These are phyloP conservation scores for Elaeis guineensis DNA, from an alignment of 176 grass and related monocot species.

Conservation along the genomic window DNA sequence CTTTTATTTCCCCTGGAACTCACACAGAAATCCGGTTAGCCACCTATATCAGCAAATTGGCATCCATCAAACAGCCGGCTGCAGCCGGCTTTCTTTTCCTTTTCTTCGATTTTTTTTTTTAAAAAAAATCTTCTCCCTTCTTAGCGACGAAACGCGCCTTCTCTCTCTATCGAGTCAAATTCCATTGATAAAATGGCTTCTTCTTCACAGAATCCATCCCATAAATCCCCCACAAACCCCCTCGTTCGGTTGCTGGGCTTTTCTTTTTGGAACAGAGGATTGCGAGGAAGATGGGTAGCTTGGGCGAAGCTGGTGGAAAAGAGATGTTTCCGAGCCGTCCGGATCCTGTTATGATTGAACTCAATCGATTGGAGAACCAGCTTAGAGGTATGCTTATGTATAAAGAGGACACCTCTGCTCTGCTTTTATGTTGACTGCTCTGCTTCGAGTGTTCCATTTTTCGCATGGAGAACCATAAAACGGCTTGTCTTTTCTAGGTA, in stretches of 20 bases:
- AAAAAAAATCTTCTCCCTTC: neutral
- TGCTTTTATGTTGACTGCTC: too few relatives aligned
- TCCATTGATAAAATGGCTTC: slow-evolving; percentile 26
- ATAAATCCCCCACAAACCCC: slow-evolving; percentile 43
- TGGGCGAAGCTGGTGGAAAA: slow-evolving; percentile 53
- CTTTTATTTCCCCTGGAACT: too few relatives aligned
- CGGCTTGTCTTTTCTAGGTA: too few relatives aligned
- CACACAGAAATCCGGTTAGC: neutral
- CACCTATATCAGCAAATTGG: neutral
- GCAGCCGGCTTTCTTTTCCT: neutral
- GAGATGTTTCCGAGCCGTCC: slow-evolving; percentile 43
- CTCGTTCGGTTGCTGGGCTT: slow-evolving; percentile 6
- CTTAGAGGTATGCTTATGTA: slow-evolving; percentile 46
- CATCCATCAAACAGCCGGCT: slow-evolving; percentile 1
- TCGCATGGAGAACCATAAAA: too few relatives aligned
- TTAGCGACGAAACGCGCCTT: neutral
- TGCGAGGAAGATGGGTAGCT: slow-evolving; percentile 46
- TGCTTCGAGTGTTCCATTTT: too few relatives aligned
- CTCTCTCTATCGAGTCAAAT: slow-evolving; percentile 10
- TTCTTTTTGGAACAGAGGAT: neutral
- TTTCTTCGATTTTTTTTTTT: neutral
- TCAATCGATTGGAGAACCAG: slow-evolving; percentile 69
- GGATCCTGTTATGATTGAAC: slow-evolving; percentile 55
- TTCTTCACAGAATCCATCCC: slow-evolving; percentile 30
- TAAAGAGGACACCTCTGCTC: neutral